Conservation (phyloP, 2,329 filamentous ascomycete genomes). For the Colletotrichum cuscutae region DNA sequence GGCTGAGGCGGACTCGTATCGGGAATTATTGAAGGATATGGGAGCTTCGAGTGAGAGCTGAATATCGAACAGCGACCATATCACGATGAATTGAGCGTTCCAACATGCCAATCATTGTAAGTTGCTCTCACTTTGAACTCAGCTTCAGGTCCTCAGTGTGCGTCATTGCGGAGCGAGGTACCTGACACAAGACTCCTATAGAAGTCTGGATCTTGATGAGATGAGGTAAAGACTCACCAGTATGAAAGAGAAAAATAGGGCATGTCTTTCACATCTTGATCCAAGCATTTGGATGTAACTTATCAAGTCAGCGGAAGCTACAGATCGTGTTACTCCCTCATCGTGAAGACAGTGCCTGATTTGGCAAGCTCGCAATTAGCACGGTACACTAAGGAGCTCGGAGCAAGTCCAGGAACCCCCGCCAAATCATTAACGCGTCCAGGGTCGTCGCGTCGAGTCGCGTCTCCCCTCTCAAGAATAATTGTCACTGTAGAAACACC, state of each 20-base stretch:
- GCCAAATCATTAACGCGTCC: conserved; percentile 27
- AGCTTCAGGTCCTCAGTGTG: neutral
- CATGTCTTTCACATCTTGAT: too few species aligned
- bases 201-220: too few species aligned
- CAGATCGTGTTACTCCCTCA: neutral
- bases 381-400: neutral
- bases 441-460: conserved; percentile 28
- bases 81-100: neutral
- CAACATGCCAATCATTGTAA: neutral
- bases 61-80: neutral
- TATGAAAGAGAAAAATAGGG: too few species aligned
- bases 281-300: neutral
- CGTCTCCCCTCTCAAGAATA: conserved; percentile 5
- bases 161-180: neutral
- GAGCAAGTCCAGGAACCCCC: conserved; percentile 1
- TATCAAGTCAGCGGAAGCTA: neutral
- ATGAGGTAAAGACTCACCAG: too few species aligned
- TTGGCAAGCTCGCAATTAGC: rapidly evolving
- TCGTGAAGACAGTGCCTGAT: neutral
- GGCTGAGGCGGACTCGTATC: conserved; percentile 77
- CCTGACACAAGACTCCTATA: neutral
- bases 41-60: conserved; percentile 36
- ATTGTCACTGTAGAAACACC: conserved; percentile 20
- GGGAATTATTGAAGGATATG: conserved; percentile 58
- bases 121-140: neutral